Conservation (phyloP, 2,329 filamentous ascomycete genomes). For the Orbilia javanica region DNA sequence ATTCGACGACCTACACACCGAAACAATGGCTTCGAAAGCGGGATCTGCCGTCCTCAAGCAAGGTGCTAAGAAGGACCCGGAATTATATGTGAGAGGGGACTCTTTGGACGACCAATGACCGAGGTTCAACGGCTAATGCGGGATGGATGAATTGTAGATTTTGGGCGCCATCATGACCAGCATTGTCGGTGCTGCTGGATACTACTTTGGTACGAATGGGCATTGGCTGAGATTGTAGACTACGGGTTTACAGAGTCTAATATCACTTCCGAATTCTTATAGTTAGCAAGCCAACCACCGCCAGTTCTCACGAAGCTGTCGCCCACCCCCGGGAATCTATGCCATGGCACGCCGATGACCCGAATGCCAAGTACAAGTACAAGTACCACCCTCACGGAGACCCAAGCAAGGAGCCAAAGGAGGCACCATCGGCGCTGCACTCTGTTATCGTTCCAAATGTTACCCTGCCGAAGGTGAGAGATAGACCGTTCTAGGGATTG, state of each 20-base stretch:
- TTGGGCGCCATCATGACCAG: slow-evolving; percentile 91
- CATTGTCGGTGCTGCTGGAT: slow-evolving; percentile 88
- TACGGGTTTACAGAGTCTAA: not conserved
- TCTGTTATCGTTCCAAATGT: slow-evolving; percentile 94
- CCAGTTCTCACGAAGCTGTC: slow-evolving; percentile 81
- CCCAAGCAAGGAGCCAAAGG: slow-evolving; percentile 78
- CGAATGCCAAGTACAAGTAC: slow-evolving; percentile 68
- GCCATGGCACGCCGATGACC: slow-evolving; percentile 84
- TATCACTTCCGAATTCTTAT: slow-evolving; percentile 58
- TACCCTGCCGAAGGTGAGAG: slow-evolving; percentile 83
- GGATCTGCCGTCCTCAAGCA: slow-evolving; percentile 68
- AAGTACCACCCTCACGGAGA: slow-evolving; percentile 88
- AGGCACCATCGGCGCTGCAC: slow-evolving; percentile 95
- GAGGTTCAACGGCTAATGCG: slow-evolving; percentile 14
- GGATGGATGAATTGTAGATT: slow-evolving; percentile 72
- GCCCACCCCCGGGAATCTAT: slow-evolving; percentile 81
- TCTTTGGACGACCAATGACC: not conserved
- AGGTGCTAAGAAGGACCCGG: slow-evolving; percentile 77
- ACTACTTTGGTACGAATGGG: slow-evolving; percentile 79
- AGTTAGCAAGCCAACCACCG: slow-evolving; percentile 86
- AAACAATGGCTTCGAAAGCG: slow-evolving; percentile 57
- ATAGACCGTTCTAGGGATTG: not conserved
- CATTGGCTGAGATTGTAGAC: not conserved
- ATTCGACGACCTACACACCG: slow-evolving; percentile 19
- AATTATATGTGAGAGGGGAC: slow-evolving; percentile 75